Conservation (phyloP, 495 filamentous ascomycete species). For the Xylaria acuta region DNA sequence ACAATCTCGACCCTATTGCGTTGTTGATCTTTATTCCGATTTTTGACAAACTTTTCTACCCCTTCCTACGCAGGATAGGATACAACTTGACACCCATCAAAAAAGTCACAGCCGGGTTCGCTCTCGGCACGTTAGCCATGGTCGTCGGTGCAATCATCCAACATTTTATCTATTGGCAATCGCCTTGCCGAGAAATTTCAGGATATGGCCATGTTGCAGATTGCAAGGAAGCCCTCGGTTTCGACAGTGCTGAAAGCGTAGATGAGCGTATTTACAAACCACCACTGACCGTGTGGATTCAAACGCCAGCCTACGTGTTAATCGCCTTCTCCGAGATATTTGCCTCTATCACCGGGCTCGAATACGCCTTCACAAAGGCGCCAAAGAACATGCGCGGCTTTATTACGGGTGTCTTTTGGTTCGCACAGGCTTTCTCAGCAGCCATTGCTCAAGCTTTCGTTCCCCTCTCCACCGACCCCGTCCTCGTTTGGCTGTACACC, state of each 20-base stretch:
- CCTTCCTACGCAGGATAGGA: constrained; percentile 63
- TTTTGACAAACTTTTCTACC: constrained; percentile 73
- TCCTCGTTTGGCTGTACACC: constrained; percentile 70
- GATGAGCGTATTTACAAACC: constrained; percentile 42
- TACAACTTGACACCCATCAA: constrained; percentile 76
- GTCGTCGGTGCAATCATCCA: constrained; percentile 69
- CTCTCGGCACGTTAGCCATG: constrained; percentile 66
- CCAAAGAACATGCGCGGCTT: constrained; percentile 78
- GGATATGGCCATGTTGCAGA: constrained; percentile 45
- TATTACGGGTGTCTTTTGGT: constrained; percentile 70
- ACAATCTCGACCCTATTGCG: constrained; percentile 78
- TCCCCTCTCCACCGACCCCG: constrained; percentile 68
- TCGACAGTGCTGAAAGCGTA: constrained; percentile 25
- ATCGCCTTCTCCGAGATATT: constrained; percentile 79
- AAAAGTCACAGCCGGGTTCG: constrained; percentile 73
- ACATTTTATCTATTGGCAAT: constrained; percentile 71
- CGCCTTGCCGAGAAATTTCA: constrained; percentile 57
- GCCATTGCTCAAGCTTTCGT: constrained; percentile 75
- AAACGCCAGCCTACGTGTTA: constrained; percentile 68
- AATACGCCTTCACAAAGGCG: constrained; percentile 81
- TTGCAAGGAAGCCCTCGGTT: constrained; percentile 44
- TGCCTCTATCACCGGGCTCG: constrained; percentile 61
- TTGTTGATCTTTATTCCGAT: constrained; percentile 83
- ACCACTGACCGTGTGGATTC: constrained; percentile 67
- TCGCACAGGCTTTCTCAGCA: constrained; percentile 71